Percentiles rank a stretch among this genome's conserved stretches.
Conservation (phyloP, 495 filamentous ascomycete species). For the Venustampulla echinocandica region DNA sequence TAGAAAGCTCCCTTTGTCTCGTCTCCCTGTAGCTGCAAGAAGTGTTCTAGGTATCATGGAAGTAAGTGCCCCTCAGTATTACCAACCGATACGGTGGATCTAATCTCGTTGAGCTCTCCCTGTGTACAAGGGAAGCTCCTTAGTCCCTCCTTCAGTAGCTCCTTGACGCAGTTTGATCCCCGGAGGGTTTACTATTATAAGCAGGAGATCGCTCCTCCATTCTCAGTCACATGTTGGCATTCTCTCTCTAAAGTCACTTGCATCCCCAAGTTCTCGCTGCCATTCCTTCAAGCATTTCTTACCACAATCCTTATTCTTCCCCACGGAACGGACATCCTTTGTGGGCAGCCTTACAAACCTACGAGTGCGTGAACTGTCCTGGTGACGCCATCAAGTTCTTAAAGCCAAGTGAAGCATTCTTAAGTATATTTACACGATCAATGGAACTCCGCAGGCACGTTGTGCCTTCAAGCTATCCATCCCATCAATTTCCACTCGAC, state of each 20-base stretch:
- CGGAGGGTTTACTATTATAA: constrained; percentile 15
- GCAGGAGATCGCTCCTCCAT: constrained; percentile 20
- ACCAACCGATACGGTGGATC: constrained; percentile 4
- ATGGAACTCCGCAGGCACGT: constrained; percentile 18
- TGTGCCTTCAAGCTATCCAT: constrained; percentile 11
- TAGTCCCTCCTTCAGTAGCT: neutral
- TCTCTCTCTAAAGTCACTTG: constrained; percentile 36
- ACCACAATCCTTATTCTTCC: constrained; percentile 32
- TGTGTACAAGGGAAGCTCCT: neutral
- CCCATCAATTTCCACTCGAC: constrained; percentile 14
- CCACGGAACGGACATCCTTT: constrained; percentile 12
- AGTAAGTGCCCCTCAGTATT: constrained; percentile 2
- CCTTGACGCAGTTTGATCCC: neutral
- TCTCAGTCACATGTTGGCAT: constrained; percentile 32
- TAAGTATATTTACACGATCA: constrained; percentile 3
- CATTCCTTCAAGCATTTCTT: constrained; percentile 45
- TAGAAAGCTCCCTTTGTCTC: constrained; percentile 3
- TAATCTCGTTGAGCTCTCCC: constrained; percentile 3
- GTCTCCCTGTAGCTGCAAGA: constrained; percentile 1
- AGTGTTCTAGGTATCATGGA: neutral
- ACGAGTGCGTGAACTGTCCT: constrained; percentile 8
- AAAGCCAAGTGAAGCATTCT: constrained; percentile 18
- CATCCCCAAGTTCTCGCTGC: constrained; percentile 31
- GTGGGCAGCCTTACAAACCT: neutral
- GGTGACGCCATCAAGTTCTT: constrained; percentile 14